Evolutionary conservation across 441 rosid species (phyloP), one percentile per base, ranked within the genome.

Genomic region (Gossypium davidsonii): DNA sequence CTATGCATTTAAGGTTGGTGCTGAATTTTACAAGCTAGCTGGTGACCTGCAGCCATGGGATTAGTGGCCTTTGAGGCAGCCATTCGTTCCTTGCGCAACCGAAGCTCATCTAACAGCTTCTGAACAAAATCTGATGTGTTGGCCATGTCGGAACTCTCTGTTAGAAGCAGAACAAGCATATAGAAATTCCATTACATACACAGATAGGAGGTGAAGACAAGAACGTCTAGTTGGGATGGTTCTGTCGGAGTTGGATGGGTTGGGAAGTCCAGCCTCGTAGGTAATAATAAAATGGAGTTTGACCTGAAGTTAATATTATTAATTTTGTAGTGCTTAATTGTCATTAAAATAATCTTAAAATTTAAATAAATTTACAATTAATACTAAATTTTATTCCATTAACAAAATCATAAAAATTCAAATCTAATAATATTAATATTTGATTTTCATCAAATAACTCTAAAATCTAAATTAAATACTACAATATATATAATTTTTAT

Each of bases 61-160:
- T 72, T 82, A 1, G 85, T 68, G 23, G 59, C 53, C 69, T 75
- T 83, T 2, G 96, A 79, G 7, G 83, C 55, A 61, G 86, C 86
- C 86, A 94, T 82, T 37, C 87, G 88, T 71, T 94, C 93, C 77
- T 90, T 94, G 79, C 97, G 73, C 73, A 84, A 18, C 7, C 94
- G 83, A 67, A 94, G 96, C 82, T 94, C 99, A 77, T 91, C 92
- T 62, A 94, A 79, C 82, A 92, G 85, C 85, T 94, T 94, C 93
- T 91, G 94, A 0, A 94, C 97, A 74, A 92, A 94, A 75, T 91
- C 98, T 2, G 94, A 91, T 74, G 96, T 83, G 83, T 87, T 94
- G 67, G 85, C 88, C 99, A 94, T 94, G 61, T 55, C 70, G 82
- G 15, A 12, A 49, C 63, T 11, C 14, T 26, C 60, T 37, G 74